A percentile compares a stretch with the other conserved stretches of the same genome.
These are phyloP conservation scores for Ogataea angusta DNA, from an alignment of 805 yeast species.

Conservation along the genomic window DNA sequence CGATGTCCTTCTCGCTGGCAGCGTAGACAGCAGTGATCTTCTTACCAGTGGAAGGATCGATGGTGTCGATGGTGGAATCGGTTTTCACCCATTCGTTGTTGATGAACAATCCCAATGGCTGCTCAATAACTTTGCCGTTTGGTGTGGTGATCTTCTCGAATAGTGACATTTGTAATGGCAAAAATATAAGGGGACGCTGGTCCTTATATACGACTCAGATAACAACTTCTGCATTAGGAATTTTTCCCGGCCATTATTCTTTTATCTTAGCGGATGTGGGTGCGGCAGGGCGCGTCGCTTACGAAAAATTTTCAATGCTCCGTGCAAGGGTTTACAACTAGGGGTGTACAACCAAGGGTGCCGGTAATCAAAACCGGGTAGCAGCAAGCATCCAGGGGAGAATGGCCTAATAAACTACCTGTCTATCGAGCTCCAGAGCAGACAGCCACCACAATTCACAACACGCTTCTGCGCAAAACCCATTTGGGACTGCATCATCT, in stretches of 20 bases:
- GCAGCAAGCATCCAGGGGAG: no score
- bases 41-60: slow-evolving; percentile 50
- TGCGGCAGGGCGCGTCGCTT: background rate
- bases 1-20: slow-evolving; percentile 58
- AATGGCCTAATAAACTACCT: no score
- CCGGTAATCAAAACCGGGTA: background rate
- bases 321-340: background rate
- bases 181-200: background rate
- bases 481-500: background rate
- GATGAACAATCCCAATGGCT: slow-evolving; percentile 54
- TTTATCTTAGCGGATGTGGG: background rate
- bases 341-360: background rate
- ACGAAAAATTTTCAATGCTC: background rate
- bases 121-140: slow-evolving; percentile 30
- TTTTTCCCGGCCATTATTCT: background rate
- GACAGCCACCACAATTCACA: background rate
- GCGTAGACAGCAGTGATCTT: slow-evolving; percentile 54
- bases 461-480: background rate
- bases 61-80: slow-evolving; percentile 22
- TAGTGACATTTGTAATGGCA: slow-evolving; percentile 12
- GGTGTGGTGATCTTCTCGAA: slow-evolving; percentile 30
- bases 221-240: background rate
- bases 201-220: slow-evolving; percentile 1
- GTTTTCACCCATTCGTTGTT: slow-evolving; percentile 48
- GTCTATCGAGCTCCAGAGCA: background rate